A percentile compares a stretch with the other conserved stretches of the same genome.
Evolutionary conservation across 2,329 filamentous ascomycete species (phyloP).

Genomic region (Penicillium sp.): DNA sequence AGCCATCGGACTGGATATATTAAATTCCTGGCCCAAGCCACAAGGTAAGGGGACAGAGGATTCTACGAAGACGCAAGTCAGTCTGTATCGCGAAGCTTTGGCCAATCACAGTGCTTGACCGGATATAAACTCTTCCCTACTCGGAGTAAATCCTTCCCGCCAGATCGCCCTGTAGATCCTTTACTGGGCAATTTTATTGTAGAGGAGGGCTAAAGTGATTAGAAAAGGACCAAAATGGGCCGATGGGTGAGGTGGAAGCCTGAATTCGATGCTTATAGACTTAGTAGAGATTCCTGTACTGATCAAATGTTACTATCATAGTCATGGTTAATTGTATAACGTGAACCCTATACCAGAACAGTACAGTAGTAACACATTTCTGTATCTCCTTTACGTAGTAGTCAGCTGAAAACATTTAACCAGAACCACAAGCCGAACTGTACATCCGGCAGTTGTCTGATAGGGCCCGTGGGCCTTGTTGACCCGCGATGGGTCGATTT

Average conservation of each 20-base stretch:
- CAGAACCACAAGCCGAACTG: neutral
- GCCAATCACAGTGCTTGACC: conserved; percentile 12
- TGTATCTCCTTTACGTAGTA: neutral
- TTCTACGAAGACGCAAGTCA: neutral
- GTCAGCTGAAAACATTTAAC: neutral
- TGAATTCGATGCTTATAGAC: neutral
- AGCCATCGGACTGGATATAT: neutral
- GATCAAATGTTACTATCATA: neutral
- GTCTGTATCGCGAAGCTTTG: neutral
- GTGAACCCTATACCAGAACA: neutral
- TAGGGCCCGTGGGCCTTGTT: neutral
- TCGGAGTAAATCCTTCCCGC: conserved; percentile 19
- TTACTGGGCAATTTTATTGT: neutral
- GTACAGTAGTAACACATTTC: neutral
- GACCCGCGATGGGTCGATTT: conserved; percentile 2
- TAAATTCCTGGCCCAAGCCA: neutral
- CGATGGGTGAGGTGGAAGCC: neutral
- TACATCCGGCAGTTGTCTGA: neutral
- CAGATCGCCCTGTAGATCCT: neutral
- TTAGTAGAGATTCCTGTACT: neutral
- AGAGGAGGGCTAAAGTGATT: neutral
- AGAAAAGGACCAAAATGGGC: too few relatives aligned
- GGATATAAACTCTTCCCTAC: conserved; percentile 21
- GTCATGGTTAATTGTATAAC: neutral
- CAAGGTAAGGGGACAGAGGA: neutral